Conservation (phyloP, 805 yeast genomes). For the Metschnikowia gelsemii region DNA sequence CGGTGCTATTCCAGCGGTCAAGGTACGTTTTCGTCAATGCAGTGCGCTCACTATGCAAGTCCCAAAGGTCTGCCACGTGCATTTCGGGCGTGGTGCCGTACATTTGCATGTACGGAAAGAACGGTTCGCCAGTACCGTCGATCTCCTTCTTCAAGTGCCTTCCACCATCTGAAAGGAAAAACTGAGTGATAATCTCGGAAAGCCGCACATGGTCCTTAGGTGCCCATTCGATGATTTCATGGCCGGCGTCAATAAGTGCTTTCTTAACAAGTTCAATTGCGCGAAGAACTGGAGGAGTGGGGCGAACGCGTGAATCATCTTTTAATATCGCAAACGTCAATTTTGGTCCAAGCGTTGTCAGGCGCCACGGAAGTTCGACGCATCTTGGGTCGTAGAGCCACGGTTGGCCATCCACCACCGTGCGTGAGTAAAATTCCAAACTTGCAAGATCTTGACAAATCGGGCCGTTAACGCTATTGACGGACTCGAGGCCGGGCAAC, state of each 20-base stretch:
- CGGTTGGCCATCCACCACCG: conserved; percentile 40
- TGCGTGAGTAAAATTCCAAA: conserved; percentile 39
- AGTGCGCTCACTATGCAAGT: conserved; percentile 34
- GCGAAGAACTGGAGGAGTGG: conserved; percentile 56
- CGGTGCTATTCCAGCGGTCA: conserved; percentile 36
- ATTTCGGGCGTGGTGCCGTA: conserved; percentile 36
- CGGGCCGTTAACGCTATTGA: conserved; percentile 50
- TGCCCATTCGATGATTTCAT: conserved; percentile 50
- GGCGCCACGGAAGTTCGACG: conserved; percentile 52
- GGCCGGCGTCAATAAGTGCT: conserved; percentile 44
- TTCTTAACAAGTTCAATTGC: conserved; percentile 36
- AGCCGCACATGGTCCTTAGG: conserved; percentile 39
- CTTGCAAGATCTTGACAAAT: conserved; percentile 39
- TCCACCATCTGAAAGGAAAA: conserved; percentile 50
- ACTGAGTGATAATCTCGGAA: conserved; percentile 17
- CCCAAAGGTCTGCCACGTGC: conserved; percentile 42
- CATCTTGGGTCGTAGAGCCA: conserved; percentile 51
- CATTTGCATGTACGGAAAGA: conserved; percentile 42
- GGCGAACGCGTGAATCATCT: conserved; percentile 46
- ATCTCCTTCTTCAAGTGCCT: conserved; percentile 32
- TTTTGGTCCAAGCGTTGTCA: conserved; percentile 32
- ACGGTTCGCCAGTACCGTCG: conserved; percentile 28
- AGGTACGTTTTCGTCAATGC: conserved; percentile 37
- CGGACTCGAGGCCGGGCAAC: conserved; percentile 35
- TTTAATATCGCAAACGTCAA: conserved; percentile 44